These are phyloP conservation scores for Umbelopsis sp. DNA, from an alignment of 192 early-diverging fungal genomes.

Conservation along the genomic window DNA sequence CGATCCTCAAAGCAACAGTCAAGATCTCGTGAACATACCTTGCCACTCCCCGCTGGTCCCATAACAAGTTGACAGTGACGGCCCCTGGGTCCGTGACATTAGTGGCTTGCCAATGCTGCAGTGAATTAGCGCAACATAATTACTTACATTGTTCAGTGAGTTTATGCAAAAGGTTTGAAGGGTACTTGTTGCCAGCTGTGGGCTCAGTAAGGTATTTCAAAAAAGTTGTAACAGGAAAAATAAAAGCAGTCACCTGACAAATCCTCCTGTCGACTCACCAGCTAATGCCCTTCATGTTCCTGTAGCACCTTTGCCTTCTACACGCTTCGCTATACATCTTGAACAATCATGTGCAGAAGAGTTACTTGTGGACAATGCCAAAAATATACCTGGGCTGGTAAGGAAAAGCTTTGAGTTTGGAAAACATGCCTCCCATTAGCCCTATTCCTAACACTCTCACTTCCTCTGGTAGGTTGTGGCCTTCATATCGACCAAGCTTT, in stretches of 20 bases:
- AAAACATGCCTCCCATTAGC: background rate
- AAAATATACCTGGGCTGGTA: slow-evolving; percentile 35
- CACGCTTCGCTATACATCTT: too few relatives aligned
- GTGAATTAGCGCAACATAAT: too few relatives aligned
- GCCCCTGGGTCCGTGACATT: slow-evolving; percentile 44
- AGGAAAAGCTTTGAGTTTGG: background rate
- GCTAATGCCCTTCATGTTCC: background rate
- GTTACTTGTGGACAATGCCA: slow-evolving; percentile 28
- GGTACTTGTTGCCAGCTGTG: background rate
- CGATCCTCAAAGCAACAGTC: background rate
- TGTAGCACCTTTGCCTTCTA: background rate
- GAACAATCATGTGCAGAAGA: slow-evolving; percentile 26
- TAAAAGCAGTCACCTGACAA: slow-evolving; percentile 15
- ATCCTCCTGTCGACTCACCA: background rate
- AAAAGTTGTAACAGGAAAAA: slow-evolving; percentile 1
- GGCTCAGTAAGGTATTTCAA: background rate
- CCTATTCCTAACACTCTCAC: too few relatives aligned
- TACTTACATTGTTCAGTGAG: too few relatives aligned
- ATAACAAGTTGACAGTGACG: slow-evolving; percentile 92
- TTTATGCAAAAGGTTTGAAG: too few relatives aligned
- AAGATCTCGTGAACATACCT: slow-evolving; percentile 46
- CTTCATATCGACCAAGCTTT: slow-evolving; percentile 31
- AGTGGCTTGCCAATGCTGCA: background rate
- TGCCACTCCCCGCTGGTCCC: slow-evolving; percentile 94
- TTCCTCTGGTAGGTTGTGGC: slow-evolving; percentile 27